These are phyloP conservation scores for Paraconiothyrium brasiliense DNA, from an alignment of 2,329 filamentous ascomycete genomes.

Conservation along the genomic window DNA sequence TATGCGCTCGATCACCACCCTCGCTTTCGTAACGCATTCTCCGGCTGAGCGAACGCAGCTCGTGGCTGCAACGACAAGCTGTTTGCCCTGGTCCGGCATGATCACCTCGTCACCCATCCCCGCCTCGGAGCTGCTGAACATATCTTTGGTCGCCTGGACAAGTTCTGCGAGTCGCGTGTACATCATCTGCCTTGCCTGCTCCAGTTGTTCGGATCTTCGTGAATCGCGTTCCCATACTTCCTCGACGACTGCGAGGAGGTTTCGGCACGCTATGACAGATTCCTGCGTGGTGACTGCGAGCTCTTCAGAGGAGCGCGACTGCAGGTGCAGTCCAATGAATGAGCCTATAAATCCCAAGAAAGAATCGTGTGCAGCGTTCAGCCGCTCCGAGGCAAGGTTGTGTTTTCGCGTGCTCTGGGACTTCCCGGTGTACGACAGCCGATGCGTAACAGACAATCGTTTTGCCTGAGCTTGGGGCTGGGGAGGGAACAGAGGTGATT, in stretches of 20 bases:
- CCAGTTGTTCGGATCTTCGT: conserved; percentile 71
- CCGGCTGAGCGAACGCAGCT: conserved; percentile 89
- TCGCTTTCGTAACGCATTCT: conserved; percentile 88
- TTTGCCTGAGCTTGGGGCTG: conserved; percentile 50
- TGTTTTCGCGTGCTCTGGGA: conserved; percentile 70
- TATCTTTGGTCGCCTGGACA: conserved; percentile 81
- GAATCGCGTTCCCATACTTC: conserved; percentile 81
- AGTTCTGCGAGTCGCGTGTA: conserved; percentile 82
- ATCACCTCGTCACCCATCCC: conserved; percentile 80
- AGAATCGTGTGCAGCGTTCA: conserved; percentile 82
- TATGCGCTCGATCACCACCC: conserved; percentile 84
- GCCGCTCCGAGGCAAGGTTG: conserved; percentile 82
- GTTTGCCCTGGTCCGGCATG: conserved; percentile 79
- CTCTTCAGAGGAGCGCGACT: conserved; percentile 89
- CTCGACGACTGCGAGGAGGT: conserved; percentile 81
- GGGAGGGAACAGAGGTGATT: conserved; percentile 39
- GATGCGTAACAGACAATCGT: conserved; percentile 69
- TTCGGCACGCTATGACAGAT: conserved; percentile 81
- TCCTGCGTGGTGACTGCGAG: conserved; percentile 83
- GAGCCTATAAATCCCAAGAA: conserved; percentile 92
- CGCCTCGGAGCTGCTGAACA: conserved; percentile 73
- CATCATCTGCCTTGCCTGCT: conserved; percentile 77
- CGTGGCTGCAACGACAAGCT: conserved; percentile 80
- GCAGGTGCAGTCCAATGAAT: conserved; percentile 91
- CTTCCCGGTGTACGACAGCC: conserved; percentile 78